Conservation (phyloP, 306 rosid genomes). For the Aeschynomene evenia region DNA sequence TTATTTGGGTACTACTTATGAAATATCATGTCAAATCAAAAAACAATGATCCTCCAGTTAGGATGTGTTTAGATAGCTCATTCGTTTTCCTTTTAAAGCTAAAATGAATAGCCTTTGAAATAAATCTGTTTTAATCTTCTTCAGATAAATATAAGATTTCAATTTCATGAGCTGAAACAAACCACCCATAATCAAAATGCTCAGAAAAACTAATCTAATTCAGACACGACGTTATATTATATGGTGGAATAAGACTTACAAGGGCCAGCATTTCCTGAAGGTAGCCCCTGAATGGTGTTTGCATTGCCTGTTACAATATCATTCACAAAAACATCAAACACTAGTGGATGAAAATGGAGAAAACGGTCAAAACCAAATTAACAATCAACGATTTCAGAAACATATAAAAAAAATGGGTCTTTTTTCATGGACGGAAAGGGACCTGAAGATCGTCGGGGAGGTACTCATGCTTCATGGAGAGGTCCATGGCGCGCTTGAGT, state of each 20-base stretch:
- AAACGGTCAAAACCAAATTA: neutral
- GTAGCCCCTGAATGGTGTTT: constrained; percentile 78
- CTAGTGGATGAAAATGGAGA: neutral
- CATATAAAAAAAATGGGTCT: neutral
- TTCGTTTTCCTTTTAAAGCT: too few species aligned
- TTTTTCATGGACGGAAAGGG: neutral
- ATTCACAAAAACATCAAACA: neutral
- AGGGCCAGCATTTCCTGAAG: constrained; percentile 68
- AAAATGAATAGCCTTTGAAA: too few species aligned
- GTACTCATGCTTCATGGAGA: constrained; percentile 78
- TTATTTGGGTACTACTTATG: too few species aligned
- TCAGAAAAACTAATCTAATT: neutral
- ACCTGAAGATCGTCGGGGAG: constrained; percentile 72
- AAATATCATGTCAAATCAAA: too few species aligned
- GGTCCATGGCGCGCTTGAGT: constrained; percentile 80
- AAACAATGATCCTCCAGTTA: too few species aligned
- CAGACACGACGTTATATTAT: too few species aligned
- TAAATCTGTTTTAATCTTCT: too few species aligned
- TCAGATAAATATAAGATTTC: too few species aligned
- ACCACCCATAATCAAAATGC: neutral
- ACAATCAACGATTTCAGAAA: neutral
- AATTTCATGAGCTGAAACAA: too few species aligned
- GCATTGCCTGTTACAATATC: constrained; percentile 50
- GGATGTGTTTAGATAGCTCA: too few species aligned
- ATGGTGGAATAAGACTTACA: constrained; percentile 42